A percentile compares a stretch with the other conserved stretches of the same genome.
phyloP scores from a whole-genome alignment of 2,329 filamentous ascomycete genomes.

The Bipolaris sorokiniana region DNA sequence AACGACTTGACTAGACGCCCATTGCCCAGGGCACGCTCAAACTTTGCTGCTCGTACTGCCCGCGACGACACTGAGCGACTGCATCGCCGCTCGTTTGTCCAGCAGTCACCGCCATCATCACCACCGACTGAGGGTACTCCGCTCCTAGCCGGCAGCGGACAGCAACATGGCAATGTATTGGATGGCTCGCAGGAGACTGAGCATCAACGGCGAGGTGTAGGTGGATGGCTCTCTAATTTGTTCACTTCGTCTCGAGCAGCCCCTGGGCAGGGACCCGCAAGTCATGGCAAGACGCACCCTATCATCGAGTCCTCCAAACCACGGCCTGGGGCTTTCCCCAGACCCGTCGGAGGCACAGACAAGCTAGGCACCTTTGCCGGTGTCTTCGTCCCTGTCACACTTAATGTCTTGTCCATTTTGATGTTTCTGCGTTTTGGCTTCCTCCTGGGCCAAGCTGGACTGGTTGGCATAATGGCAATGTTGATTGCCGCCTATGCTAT shows the following conservation, averaged over 20 bases:
- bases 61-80: conserved; percentile 54
- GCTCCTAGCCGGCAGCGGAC: conserved; percentile 26
- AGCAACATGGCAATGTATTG: conserved; percentile 18
- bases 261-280: conserved; percentile 10
- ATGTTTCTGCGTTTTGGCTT: conserved; percentile 92
- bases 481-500: conserved; percentile 78
- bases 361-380: conserved; percentile 73
- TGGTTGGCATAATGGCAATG: conserved; percentile 80
- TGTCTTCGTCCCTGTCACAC: conserved; percentile 83
- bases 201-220: conserved; percentile 22
- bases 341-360: conserved; percentile 52
- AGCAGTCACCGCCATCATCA: conserved; percentile 32
- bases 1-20: conserved; percentile 34
- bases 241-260: conserved; percentile 22
- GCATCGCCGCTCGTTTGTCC: conserved; percentile 47
- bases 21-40: conserved; percentile 46
- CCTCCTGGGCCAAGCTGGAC: conserved; percentile 79
- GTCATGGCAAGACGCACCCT: conserved; percentile 32
- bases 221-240: conserved; percentile 35
- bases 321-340: conserved; percentile 46
- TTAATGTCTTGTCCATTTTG: conserved; percentile 87
- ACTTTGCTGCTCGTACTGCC: conserved; percentile 55
- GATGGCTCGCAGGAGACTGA: conserved; percentile 5
- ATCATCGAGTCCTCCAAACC: conserved; percentile 35
- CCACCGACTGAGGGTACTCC: conserved; percentile 44